A percentile compares a stretch with the other conserved stretches of the same genome.
Evolutionary conservation across 148 eudicot genomes (phyloP).

Genomic region (Polygonum aviculare): DNA sequence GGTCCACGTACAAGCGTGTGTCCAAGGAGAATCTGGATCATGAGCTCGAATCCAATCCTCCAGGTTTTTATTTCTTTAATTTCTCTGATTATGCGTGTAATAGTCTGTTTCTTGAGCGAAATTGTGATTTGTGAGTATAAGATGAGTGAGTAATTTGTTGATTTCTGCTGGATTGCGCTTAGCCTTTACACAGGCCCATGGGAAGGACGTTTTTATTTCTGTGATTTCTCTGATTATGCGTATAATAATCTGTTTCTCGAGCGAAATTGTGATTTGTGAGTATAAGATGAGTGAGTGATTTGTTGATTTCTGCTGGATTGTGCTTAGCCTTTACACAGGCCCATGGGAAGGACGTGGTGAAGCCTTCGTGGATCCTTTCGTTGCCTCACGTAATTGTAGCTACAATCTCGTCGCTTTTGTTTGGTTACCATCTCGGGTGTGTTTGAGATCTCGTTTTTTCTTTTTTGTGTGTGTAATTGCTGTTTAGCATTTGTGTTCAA

Average conservation of each 20-base stretch:
- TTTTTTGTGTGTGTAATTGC: not conserved
- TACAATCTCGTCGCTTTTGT: conserved; percentile 59
- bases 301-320: not conserved
- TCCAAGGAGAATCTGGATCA: conserved; percentile 40
- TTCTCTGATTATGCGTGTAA: not conserved
- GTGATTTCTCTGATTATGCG: no score
- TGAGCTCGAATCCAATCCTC: conserved; percentile 23
- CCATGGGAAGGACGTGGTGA: conserved; percentile 40
- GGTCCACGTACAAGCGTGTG: conserved; percentile 50
- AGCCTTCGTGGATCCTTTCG: conserved; percentile 61
- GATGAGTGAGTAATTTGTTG: not conserved
- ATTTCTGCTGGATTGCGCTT: not conserved
- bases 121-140: not conserved
- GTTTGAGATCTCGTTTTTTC: conserved; percentile 11
- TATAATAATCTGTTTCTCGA: no score
- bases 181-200: conserved; percentile 38
- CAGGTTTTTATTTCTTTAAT: conserved; percentile 24
- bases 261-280: not conserved
- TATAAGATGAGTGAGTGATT: not conserved
- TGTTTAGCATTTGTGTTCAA: not conserved
- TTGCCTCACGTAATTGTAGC: conserved; percentile 81
- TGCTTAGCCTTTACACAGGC: conserved; percentile 37
- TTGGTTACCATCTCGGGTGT: conserved; percentile 94
- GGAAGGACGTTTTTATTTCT: conserved; percentile 26
- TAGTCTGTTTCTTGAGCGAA: no score